Conservation (phyloP, 371 early-diverging fungal species). For the Entomophthora muscae region DNA sequence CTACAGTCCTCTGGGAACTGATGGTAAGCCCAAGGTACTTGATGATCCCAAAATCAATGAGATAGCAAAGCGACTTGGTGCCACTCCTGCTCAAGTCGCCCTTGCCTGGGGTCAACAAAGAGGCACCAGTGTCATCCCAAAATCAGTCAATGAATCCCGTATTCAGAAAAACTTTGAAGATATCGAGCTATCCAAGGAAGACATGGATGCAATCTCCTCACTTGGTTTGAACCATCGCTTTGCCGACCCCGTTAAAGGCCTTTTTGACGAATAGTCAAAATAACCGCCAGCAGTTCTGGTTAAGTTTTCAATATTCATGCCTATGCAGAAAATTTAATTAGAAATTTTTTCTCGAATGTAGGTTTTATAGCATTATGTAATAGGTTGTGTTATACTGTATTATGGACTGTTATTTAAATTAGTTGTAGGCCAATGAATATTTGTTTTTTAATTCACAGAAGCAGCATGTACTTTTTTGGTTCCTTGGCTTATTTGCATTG, state of each 20-base stretch:
- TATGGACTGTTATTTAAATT: too few relatives aligned
- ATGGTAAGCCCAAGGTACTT: slow-evolving; percentile 20
- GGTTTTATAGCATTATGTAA: too few relatives aligned
- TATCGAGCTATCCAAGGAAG: slow-evolving; percentile 28
- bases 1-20: slow-evolving; percentile 40
- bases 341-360: too few relatives aligned
- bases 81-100: slow-evolving; percentile 26
- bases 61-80: slow-evolving; percentile 24
- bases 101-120: slow-evolving; percentile 26
- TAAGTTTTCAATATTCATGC: too few relatives aligned
- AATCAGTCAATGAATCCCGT: slow-evolving; percentile 23
- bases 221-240: slow-evolving; percentile 1
- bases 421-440: too few relatives aligned
- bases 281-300: too few relatives aligned
- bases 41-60: slow-evolving; percentile 21
- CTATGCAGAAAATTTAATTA: too few relatives aligned
- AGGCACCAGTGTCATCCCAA: slow-evolving; percentile 31
- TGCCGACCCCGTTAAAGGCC: not conserved
- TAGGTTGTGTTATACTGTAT: too few relatives aligned
- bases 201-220: slow-evolving; percentile 20
- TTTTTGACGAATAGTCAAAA: slow-evolving; percentile 7
- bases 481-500: too few relatives aligned
- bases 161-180: slow-evolving; percentile 30
- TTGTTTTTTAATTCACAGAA: too few relatives aligned
- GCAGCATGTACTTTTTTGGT: too few relatives aligned